Percentiles rank a stretch among this genome's conserved stretches.
These are phyloP conservation scores for Calonectria henricotiae DNA, from an alignment of 2,329 filamentous ascomycete genomes.

Conservation along the genomic window DNA sequence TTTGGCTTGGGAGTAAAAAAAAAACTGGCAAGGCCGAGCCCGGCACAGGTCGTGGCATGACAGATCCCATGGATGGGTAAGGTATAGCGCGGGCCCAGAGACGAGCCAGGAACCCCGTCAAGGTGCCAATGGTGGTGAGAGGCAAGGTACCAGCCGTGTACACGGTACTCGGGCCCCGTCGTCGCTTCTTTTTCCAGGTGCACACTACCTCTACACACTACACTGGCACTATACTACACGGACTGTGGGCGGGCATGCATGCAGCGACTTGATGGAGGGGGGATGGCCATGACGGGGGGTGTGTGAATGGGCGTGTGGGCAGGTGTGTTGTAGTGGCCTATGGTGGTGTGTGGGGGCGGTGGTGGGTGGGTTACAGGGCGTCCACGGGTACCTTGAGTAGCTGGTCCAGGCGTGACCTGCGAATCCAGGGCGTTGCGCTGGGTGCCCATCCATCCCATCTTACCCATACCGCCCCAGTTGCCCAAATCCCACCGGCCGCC, in stretches of 20 bases:
- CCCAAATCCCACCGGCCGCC: conserved; percentile 24
- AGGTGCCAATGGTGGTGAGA: background rate
- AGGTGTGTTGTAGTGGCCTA: conserved; percentile 34
- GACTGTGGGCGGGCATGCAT: conserved; percentile 32
- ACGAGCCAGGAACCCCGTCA: conserved; percentile 9
- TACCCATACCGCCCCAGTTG: conserved; percentile 16
- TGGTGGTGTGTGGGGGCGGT: conserved; percentile 32
- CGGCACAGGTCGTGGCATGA: conserved; percentile 45
- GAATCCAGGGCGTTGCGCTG: conserved; percentile 30
- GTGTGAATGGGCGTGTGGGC: conserved; percentile 28
- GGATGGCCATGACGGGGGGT: conserved; percentile 34
- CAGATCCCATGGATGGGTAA: conserved; percentile 45
- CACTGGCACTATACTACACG: conserved; percentile 25
- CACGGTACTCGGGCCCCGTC: conserved; percentile 23
- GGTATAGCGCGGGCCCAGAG: conserved; percentile 42
- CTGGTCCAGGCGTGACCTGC: conserved; percentile 34
- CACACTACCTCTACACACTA: conserved; percentile 29
- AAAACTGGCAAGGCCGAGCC: conserved; percentile 44
- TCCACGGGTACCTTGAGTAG: conserved; percentile 39
- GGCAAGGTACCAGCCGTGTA: conserved; percentile 22
- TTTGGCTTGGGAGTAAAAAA: conserved; percentile 36
- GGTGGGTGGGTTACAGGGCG: conserved; percentile 38
- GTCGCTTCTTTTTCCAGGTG: conserved; percentile 21
- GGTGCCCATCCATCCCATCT: conserved; percentile 15
- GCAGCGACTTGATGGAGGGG: conserved; percentile 30